Evolutionary conservation across 2,329 filamentous ascomycete genomes (phyloP).

Genomic region (Fusarium bactridioides): DNA sequence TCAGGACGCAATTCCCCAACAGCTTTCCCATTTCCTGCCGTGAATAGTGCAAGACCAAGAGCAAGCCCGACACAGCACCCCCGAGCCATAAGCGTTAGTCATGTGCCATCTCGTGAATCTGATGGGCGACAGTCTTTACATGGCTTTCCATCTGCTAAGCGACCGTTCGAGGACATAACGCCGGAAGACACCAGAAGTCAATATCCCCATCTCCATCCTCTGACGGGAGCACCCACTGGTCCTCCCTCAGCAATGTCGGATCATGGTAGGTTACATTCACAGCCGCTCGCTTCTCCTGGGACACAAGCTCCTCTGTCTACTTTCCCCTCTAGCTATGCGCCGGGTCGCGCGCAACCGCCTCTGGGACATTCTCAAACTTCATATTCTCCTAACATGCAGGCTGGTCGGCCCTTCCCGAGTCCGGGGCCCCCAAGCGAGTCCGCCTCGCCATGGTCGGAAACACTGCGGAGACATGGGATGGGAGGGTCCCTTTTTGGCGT

Average conservation of each 20-base stretch:
- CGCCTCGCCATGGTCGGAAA: constrained; percentile 45
- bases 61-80: constrained; percentile 45
- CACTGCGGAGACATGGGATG: constrained; percentile 43
- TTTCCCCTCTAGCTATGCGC: constrained; percentile 30
- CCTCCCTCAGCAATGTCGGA: constrained; percentile 35
- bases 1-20: constrained; percentile 47
- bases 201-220: constrained; percentile 39
- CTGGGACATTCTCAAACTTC: constrained; percentile 27
- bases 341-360: constrained; percentile 27
- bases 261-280: constrained; percentile 47
- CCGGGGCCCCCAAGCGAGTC: constrained; percentile 34
- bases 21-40: constrained; percentile 44
- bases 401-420: constrained; percentile 34
- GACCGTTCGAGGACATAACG: constrained; percentile 43
- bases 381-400: constrained; percentile 31
- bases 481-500: constrained; percentile 38
- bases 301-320: constrained; percentile 38
- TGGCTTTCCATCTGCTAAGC: constrained; percentile 43
- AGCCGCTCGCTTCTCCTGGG: constrained; percentile 44
- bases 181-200: constrained; percentile 40
- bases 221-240: constrained; percentile 35
- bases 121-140: constrained; percentile 36
- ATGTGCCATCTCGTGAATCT: constrained; percentile 35
- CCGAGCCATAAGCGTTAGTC: constrained; percentile 43
- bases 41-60: constrained; percentile 42